These are phyloP conservation scores for Trapa bicornis DNA, from an alignment of 345 rosid genomes.

Conservation along the genomic window DNA sequence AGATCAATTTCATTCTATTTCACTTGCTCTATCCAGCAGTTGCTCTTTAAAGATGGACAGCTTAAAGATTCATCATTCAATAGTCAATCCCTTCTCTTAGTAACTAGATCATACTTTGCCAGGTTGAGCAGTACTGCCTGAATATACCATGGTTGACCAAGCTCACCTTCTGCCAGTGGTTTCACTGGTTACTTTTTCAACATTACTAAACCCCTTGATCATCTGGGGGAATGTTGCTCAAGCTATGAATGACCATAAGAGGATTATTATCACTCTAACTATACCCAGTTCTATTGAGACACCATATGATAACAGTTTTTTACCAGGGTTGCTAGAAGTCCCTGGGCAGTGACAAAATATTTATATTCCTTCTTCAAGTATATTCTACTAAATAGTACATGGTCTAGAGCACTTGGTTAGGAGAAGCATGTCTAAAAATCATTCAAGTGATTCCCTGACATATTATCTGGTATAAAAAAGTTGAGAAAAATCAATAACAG, in stretches of 20 bases:
- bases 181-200: background rate
- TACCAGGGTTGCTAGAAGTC: background rate
- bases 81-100: background rate
- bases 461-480: background rate
- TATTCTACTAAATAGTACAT: background rate
- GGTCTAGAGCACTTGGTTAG: background rate
- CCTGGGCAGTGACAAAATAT: background rate
- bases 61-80: background rate
- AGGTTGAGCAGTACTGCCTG: background rate
- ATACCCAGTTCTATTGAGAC: no score
- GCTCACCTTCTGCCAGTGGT: background rate
- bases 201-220: background rate
- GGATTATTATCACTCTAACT: no score
- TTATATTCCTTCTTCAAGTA: background rate
- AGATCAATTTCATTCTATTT: background rate
- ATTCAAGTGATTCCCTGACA: background rate
- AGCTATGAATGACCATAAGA: no score
- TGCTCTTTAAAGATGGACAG: background rate
- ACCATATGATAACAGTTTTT: background rate
- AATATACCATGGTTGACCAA: background rate
- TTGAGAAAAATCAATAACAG: background rate
- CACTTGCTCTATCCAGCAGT: background rate
- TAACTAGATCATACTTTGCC: background rate
- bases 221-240: background rate
- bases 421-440: background rate